Base-by-base conservation (phyloP, 2,329 filamentous ascomycete species). In the Colletotrichum tropicicola region DNA sequence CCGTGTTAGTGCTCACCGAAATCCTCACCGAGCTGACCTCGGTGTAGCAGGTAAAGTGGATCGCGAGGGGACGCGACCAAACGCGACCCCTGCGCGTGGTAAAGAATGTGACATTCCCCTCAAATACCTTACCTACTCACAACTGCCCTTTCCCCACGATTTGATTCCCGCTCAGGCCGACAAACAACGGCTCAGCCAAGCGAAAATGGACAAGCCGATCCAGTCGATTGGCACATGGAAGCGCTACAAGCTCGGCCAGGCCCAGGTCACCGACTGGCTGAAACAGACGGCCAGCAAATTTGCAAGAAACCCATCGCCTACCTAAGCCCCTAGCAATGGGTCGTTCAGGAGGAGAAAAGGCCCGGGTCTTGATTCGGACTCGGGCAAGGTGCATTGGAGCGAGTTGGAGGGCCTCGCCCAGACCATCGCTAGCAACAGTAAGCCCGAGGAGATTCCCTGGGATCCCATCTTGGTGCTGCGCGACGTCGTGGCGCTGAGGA, bases 241-340 rank as follows among this genome's bases (percentile, higher is more conserved):
- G 44, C 55, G 44, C 44, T 49, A 43, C 44, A 49, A 58, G 21
- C 55, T 58, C 44, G 44, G 44, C 23, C 44, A 49, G 44, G 55
- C 55, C 23, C 55, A 30, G 21, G 37, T 58, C 12, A 58, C 44
- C 23, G 12, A 49, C 55, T 49, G 44, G 44, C 17, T 58, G 44
- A 58, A 58, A 32, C 55, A 58, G 3, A 49, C 44, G 6, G 44
- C 44, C 23, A 19, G n/a, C 35, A 58, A 51, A 13, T 58, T 58
- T 13, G 23, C 32, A 17, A 17, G 32, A 4, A 32, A 17, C 32
- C 44, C 17, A 12, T 19, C 44, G 13, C 17, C 32, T 3, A 4
- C 19, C 17, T 32, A n/a, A 1, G 6, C 17, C 7, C 23, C 19
- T 21, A 13, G 23, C 25, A 30, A 25, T 45, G 45, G 44, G 8